phyloP scores from a whole-genome alignment of 2,329 filamentous ascomycete species.

The Neopestalotiopsis rosae region DNA sequence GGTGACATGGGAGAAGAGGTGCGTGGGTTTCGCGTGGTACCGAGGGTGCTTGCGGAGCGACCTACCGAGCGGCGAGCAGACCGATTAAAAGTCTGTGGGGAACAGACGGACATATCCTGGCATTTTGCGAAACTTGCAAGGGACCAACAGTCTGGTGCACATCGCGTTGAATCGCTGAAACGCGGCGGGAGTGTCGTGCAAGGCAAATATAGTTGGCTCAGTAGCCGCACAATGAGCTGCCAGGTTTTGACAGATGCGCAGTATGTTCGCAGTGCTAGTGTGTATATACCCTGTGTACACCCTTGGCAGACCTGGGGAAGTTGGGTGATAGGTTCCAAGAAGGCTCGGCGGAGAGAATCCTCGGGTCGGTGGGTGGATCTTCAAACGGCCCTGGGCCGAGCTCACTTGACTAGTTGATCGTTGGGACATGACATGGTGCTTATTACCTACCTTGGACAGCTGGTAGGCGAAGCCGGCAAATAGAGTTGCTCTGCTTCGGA shows the following conservation, averaged over 20 bases:
- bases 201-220: not conserved
- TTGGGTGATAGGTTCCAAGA: not conserved
- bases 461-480: not conserved
- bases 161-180: constrained; percentile 8
- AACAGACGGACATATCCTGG: not conserved
- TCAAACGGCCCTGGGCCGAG: not conserved
- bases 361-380: not conserved
- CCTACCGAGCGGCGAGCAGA: not conserved
- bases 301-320: not conserved
- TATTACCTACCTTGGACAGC: not conserved
- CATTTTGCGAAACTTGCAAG: constrained; percentile 10
- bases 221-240: not conserved
- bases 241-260: not conserved
- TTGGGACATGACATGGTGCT: not conserved
- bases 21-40: not conserved
- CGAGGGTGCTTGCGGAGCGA: not conserved
- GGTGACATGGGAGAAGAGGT: not conserved
- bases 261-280: not conserved
- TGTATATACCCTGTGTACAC: not conserved
- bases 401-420: not conserved
- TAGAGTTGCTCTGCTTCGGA: not conserved
- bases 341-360: not conserved
- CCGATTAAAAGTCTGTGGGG: not conserved
- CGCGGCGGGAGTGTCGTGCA: not conserved
- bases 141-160: not conserved